Evolutionary conservation across 495 filamentous ascomycete genomes (phyloP).

Genomic region (Trichocladium uniseriatum): DNA sequence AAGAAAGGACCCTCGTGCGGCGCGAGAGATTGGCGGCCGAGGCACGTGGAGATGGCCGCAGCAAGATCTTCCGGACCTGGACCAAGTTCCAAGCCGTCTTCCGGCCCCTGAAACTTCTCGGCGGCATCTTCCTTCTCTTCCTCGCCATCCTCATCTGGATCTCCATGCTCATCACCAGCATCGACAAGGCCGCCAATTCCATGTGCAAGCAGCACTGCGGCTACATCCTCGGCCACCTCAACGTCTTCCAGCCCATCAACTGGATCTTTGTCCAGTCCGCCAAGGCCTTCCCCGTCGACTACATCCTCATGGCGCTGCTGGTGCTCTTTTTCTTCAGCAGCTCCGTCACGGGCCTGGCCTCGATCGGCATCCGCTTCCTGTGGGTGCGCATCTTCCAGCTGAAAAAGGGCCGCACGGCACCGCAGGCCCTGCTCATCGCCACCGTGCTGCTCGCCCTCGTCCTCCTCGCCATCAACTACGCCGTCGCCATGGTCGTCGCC

Average conservation of each 20-base stretch:
- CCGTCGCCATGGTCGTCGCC: constrained; percentile 79
- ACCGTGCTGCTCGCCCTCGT: constrained; percentile 87
- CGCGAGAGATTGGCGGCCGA: constrained; percentile 81
- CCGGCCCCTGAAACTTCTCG: constrained; percentile 76
- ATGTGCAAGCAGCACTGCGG: constrained; percentile 84
- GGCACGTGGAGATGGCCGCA: constrained; percentile 60
- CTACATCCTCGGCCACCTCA: constrained; percentile 84
- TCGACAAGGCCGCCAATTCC: constrained; percentile 94
- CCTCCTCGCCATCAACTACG: constrained; percentile 82
- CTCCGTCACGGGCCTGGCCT: constrained; percentile 75
- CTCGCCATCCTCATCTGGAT: constrained; percentile 67
- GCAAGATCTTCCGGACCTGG: constrained; percentile 61
- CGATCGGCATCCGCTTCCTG: constrained; percentile 86
- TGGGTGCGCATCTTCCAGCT: constrained; percentile 91
- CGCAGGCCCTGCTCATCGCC: constrained; percentile 84
- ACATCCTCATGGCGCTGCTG: constrained; percentile 73
- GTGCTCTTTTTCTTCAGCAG: constrained; percentile 78
- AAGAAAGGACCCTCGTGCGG: constrained; percentile 85
- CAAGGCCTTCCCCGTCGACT: constrained; percentile 84
- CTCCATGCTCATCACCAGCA: constrained; percentile 89
- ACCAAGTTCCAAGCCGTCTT: constrained; percentile 65
- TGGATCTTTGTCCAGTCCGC: constrained; percentile 77
- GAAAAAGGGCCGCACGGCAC: constrained; percentile 76
- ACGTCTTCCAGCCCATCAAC: constrained; percentile 92
- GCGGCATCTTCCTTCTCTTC: constrained; percentile 66